Evolutionary conservation across 495 filamentous ascomycete species (phyloP), one percentile per base, ranked within the genome.

Genomic region (Hypoxylon rickii): DNA sequence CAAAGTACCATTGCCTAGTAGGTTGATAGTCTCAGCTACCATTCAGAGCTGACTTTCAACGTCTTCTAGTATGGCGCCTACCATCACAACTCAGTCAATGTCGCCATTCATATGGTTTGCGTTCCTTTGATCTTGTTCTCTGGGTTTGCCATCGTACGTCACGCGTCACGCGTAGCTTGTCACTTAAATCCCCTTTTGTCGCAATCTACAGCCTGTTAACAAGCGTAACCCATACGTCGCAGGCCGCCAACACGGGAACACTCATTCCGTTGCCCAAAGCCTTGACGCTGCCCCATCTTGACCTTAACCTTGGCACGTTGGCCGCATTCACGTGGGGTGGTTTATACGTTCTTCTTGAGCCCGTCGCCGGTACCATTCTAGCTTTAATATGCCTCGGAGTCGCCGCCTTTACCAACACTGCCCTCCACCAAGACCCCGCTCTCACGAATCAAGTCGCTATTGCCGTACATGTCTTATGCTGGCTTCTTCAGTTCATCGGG

Each of bases 271-370:
- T 92, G 8, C 91, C 92, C 3, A 71, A 84, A 31, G 83, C 76
- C 73, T 72, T 94, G 16, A 82, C 82, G 41, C 74, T 92, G 43
- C 81, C 88, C 15, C 84, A 91, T 69, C 85, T 97, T 18, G 88
- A 89, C 1, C 80, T 87, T 21, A 96, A 96, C 64, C 68, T 89
- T 32, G 92, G 87, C 31, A 94, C 92, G 6, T 77, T 95, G 53
- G 80, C 73, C 19, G 84, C 88, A 16, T 64, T 92, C 26, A 55
- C 63, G 16, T 97, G 92, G 74, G 79, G 85, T 21, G 80, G 78
- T 18, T 81, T 96, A 55, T 98, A 97, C 63, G 80, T 97, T 45
- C 85, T 97, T 17, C 86, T 98, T 65, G 94, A 97, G 66, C 94
- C 94, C 1, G 88, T 97, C 4, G 94, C 93, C 3, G 94, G 94